Percentiles rank a stretch among this genome's conserved stretches.
phyloP scores from a whole-genome alignment of 495 filamentous ascomycete genomes.

The Penicillium macrosclerotiorum region DNA sequence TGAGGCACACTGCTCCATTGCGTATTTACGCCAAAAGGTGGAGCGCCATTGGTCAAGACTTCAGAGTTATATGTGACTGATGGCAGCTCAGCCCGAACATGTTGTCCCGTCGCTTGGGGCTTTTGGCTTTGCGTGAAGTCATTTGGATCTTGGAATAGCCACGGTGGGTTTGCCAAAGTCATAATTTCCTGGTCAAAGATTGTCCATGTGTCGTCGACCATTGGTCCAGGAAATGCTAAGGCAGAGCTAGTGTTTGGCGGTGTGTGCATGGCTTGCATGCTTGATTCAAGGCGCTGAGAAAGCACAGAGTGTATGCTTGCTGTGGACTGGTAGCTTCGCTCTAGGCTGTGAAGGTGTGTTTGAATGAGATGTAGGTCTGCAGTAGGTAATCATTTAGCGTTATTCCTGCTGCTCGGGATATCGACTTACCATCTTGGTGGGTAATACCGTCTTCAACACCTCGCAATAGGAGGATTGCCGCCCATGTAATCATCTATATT shows the following conservation, averaged over 20 bases:
- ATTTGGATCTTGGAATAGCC: conserved; percentile 25
- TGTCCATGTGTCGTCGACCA: conserved; percentile 32
- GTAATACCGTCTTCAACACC: conserved; percentile 41
- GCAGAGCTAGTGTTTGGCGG: conserved; percentile 28
- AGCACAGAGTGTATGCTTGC: conserved; percentile 35
- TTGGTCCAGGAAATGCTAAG: conserved; percentile 20
- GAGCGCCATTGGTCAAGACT: not conserved
- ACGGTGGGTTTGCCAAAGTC: conserved; percentile 31
- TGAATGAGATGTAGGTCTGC: conserved; percentile 37
- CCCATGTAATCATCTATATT: conserved; percentile 42
- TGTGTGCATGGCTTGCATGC: conserved; percentile 40
- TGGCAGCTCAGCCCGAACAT: not conserved
- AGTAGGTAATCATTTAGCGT: not conserved
- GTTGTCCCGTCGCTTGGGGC: not conserved
- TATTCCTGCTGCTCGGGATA: not conserved
- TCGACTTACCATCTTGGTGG: conserved; percentile 33
- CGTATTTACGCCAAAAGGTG: conserved; percentile 6
- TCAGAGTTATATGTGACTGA: conserved; percentile 11
- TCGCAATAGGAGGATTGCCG: conserved; percentile 36
- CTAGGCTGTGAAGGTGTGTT: conserved; percentile 32
- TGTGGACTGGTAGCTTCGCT: conserved; percentile 26
- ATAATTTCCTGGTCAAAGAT: conserved; percentile 43
- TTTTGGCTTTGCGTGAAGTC: conserved; percentile 8
- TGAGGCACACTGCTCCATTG: conserved; percentile 12
- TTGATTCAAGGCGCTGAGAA: conserved; percentile 31